Conservation (phyloP, 2,329 filamentous ascomycete genomes). For the Chrysosporium keratinophilum region DNA sequence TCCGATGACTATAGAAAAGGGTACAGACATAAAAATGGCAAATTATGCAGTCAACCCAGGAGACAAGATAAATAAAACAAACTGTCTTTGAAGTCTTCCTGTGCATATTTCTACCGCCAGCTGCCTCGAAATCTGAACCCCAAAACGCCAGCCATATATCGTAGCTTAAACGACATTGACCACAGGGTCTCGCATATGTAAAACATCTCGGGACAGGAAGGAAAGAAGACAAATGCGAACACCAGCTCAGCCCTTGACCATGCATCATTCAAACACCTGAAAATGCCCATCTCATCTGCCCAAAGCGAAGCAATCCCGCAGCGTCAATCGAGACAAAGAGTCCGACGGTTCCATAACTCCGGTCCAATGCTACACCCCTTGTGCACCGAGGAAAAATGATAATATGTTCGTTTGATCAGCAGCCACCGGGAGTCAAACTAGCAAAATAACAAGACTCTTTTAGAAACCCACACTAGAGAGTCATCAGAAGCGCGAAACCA, state of each 20-base stretch:
- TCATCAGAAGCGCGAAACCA: not conserved
- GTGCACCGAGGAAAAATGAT: not conserved
- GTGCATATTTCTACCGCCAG: not conserved
- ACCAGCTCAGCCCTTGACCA: not conserved
- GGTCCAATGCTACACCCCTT: not conserved
- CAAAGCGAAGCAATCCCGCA: not conserved
- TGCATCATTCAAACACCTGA: slow-evolving; percentile 1
- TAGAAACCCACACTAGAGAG: not conserved
- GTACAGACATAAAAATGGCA: too few relatives aligned
- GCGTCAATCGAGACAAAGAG: not conserved
- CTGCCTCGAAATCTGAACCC: not conserved
- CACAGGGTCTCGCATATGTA: too few relatives aligned
- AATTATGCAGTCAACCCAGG: too few relatives aligned
- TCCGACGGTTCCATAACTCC: not conserved
- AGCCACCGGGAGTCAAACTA: too few relatives aligned
- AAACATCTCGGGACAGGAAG: too few relatives aligned
- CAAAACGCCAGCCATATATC: not conserved
- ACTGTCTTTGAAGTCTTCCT: too few relatives aligned
- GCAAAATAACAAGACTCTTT: not conserved
- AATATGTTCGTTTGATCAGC: not conserved
- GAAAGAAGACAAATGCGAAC: not conserved
- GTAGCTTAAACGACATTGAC: not conserved
- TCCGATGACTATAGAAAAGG: too few relatives aligned
- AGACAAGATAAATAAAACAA: too few relatives aligned
- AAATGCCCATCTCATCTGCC: slow-evolving; percentile 2